These are phyloP conservation scores for Populus hybrid DNA, from an alignment of 441 rosid genomes.

Conservation along the genomic window DNA sequence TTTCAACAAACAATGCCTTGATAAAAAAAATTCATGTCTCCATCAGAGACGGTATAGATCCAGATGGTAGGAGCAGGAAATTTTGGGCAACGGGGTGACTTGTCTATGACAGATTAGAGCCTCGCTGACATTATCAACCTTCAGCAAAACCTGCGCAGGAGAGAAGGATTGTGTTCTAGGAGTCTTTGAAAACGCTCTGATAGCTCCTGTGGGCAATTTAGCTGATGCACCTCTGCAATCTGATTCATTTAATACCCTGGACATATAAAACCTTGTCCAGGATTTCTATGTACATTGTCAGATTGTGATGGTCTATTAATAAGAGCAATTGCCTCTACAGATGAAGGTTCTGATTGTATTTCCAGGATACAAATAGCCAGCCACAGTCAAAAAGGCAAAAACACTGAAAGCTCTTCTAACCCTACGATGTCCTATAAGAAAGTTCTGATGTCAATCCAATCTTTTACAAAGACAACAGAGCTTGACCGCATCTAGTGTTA, in stretches of 20 bases:
- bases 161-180: background rate
- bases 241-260: background rate
- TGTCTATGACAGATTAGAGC: background rate
- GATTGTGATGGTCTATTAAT: background rate
- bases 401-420: conserved; percentile 14
- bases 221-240: background rate
- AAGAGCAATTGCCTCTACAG: background rate
- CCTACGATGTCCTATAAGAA: conserved; percentile 23
- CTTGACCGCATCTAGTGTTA: conserved; percentile 20
- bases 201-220: background rate
- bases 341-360: conserved; percentile 5
- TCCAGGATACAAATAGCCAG: background rate
- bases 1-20: no score
- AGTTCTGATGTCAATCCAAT: conserved; percentile 16
- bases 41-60: background rate
- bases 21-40: background rate
- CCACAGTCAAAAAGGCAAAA: conserved; percentile 11
- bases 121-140: background rate
- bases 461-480: conserved; percentile 19
- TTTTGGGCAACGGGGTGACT: background rate
- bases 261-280: background rate
- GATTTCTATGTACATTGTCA: background rate
- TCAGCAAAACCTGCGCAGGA: background rate
- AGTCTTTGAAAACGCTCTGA: background rate
- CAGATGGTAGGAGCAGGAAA: background rate